These are phyloP conservation scores for Fusarium buharicum DNA, from an alignment of 2,329 filamentous ascomycete species.

Conservation along the genomic window DNA sequence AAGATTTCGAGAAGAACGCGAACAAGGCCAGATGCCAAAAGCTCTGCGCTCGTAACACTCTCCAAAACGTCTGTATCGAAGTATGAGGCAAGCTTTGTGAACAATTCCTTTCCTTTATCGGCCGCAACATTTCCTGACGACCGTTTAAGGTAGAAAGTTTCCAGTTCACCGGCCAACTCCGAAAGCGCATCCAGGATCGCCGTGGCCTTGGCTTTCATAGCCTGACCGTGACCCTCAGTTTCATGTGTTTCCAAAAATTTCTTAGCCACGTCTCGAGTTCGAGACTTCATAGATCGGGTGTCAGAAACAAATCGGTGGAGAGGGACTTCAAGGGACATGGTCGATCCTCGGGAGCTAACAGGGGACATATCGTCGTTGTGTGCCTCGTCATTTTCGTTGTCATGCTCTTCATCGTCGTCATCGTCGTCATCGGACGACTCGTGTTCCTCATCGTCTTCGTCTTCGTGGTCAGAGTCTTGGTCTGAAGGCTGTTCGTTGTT, in stretches of 20 bases:
- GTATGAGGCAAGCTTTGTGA: slow-evolving; percentile 79
- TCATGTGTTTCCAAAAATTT: slow-evolving; percentile 88
- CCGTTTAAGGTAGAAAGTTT: slow-evolving; percentile 72
- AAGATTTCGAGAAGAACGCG: slow-evolving; percentile 85
- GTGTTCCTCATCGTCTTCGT: slow-evolving; percentile 50
- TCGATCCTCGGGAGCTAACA: slow-evolving; percentile 72
- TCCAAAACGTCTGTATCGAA: slow-evolving; percentile 91
- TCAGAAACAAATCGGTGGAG: slow-evolving; percentile 60
- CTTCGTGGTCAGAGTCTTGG: slow-evolving; percentile 45
- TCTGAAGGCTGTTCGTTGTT: slow-evolving; percentile 47
- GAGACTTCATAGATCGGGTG: slow-evolving; percentile 66
- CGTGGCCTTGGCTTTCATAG: slow-evolving; percentile 81
- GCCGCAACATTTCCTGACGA: slow-evolving; percentile 57
- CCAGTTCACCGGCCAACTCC: slow-evolving; percentile 75
- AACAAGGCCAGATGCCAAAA: slow-evolving; percentile 91
- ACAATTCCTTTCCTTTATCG: slow-evolving; percentile 71
- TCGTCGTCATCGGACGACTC: slow-evolving; percentile 57
- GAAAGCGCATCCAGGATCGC: slow-evolving; percentile 80
- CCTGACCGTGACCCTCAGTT: slow-evolving; percentile 74
- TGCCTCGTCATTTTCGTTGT: slow-evolving; percentile 61
- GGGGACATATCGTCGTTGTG: slow-evolving; percentile 71
- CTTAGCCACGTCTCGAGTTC: slow-evolving; percentile 81
- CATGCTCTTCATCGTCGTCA: slow-evolving; percentile 64
- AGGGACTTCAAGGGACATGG: slow-evolving; percentile 70
- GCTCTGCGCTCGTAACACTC: slow-evolving; percentile 93